Percentiles rank a stretch among this genome's conserved stretches.
phyloP scores from a whole-genome alignment of 352 stramenopile species.

The Pythium chondricola region DNA sequence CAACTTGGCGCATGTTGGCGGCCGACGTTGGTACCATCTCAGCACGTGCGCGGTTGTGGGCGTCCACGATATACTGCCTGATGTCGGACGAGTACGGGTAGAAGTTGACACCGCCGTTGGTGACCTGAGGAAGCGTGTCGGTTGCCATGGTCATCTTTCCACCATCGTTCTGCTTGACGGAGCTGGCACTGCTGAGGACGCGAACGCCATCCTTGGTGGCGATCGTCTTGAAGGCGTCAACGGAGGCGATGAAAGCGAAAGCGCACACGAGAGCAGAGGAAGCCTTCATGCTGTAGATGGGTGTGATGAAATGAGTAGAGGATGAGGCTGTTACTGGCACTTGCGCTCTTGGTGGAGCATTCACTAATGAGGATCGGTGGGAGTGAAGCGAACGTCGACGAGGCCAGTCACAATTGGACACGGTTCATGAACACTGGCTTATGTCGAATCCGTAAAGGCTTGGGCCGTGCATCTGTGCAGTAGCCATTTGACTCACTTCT shows the following conservation, averaged over 20 bases:
- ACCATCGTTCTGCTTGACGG: conserved; percentile 7
- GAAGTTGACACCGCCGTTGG: conserved; percentile 30
- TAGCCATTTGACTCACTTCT: too few species aligned
- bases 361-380: conserved; percentile 7
- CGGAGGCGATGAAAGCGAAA: conserved; percentile 3
- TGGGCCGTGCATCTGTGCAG: too few species aligned
- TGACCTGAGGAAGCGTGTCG: conserved; percentile 1
- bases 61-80: conserved; percentile 26
- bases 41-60: conserved; percentile 28
- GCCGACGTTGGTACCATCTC: conserved; percentile 18
- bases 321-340: background rate
- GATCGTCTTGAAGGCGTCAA: conserved; percentile 10
- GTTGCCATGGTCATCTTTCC: conserved; percentile 8
- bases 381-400: background rate
- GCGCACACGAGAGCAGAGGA: conserved; percentile 10
- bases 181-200: conserved; percentile 10
- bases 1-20: conserved; percentile 32
- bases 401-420: background rate
- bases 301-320: background rate
- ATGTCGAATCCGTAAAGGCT: too few species aligned
- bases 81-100: conserved; percentile 27
- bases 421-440: too few species aligned
- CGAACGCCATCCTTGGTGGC: conserved; percentile 5
- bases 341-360: conserved; percentile 10
- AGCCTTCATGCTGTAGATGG: conserved; percentile 7